Percentiles rank a stretch among this genome's conserved stretches.
These are phyloP conservation scores for Angomonas ambiguus DNA, from an alignment of 208 protist species.

Conservation along the genomic window DNA sequence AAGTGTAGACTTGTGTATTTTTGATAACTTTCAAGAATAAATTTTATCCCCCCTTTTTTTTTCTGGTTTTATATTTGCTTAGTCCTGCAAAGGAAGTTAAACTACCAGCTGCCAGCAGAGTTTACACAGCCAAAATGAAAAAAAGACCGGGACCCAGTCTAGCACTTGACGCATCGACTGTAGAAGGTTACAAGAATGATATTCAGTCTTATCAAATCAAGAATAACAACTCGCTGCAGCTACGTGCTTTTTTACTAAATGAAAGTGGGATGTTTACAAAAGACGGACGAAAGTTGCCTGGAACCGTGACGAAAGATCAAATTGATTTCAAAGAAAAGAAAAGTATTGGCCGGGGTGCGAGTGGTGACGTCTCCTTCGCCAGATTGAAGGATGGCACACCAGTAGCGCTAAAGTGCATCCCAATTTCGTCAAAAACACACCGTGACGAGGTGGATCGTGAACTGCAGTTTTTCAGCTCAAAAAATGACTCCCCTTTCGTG, in stretches of 20 bases:
- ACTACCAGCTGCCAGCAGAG: background rate
- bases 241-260: constrained; percentile 83
- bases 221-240: constrained; percentile 81
- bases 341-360: constrained; percentile 67
- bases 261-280: constrained; percentile 82
- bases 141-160: constrained; percentile 48
- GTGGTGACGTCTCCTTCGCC: constrained; percentile 72
- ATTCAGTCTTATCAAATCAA: constrained; percentile 85
- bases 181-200: constrained; percentile 66
- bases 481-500: constrained; percentile 69
- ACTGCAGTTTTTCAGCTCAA: constrained; percentile 77
- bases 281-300: constrained; percentile 65
- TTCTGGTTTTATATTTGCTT: background rate
- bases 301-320: constrained; percentile 73
- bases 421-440: constrained; percentile 83
- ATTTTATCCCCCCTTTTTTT: background rate
- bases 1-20: too few relatives aligned
- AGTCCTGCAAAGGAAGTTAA: background rate
- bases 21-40: too few relatives aligned
- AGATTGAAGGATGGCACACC: constrained; percentile 65
- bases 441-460: constrained; percentile 84
- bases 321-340: constrained; percentile 64
- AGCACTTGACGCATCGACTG: constrained; percentile 51
- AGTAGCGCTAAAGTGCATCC: constrained; percentile 83
- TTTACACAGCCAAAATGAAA: constrained; percentile 31